Base-by-base conservation (phyloP, 2,329 filamentous ascomycete species). In the Cladophialophora psammophila region DNA sequence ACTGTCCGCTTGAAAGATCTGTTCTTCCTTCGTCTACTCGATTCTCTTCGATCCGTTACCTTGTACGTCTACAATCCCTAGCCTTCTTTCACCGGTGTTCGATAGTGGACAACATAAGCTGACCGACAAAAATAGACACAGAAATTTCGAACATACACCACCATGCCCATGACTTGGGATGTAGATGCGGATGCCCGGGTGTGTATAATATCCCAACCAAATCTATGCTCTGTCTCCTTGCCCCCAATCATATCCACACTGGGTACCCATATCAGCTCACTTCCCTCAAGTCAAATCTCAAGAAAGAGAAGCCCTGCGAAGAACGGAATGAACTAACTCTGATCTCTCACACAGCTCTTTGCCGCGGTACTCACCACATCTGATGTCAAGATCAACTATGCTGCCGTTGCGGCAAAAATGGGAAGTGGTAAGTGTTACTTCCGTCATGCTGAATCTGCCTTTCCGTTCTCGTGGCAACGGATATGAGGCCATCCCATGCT, bases 121-220 rank as follows among this genome's bases (percentile, higher is more conserved):
- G 15, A 55, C 52, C 26, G 10, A n/a, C 12, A n/a, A 3, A 55
- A 32, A 35, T 10, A 55, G 57, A 5, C 13, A 13, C 18, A 18
- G 18, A 36, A 42, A 40, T 48, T 50, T 9, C 36, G 35, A 26
- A 53, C 12, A 57, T 13, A 55, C 50, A 6, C 53, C 48, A 70
- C 63, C 18, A 72, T 69, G 69, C 71, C 67, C 9, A 70, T 67
- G 60, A 54, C 18, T 10, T 70, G 69, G 67, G 61, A 64, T 26
- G 55, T 57, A 3, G 65, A 68, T n/a, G 62, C 67, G 3, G 66
- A 69, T 40, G 66, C 64, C 10, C 55, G 60, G 62, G 69, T 72
- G 63, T 15, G 58, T 67, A 32, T 26, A 9, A 3, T 26, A n/a
- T 40, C 32, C 18, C 32, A 26, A 18, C n/a, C 31, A 18, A 15